Conservation (phyloP, 106 monocot genomes). For the Narthecium ossifragum region DNA sequence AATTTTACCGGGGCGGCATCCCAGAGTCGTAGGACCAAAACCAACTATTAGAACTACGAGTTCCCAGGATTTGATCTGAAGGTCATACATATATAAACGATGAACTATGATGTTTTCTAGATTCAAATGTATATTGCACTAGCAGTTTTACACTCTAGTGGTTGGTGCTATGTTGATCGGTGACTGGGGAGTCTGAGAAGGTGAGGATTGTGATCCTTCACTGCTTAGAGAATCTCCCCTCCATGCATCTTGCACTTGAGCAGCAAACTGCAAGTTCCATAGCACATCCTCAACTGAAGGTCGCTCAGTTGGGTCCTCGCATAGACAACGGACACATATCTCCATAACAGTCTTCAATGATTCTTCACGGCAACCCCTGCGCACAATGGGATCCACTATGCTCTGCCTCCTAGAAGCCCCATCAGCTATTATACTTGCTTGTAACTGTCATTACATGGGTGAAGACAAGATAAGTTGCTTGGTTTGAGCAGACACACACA, state of each 20-base stretch:
- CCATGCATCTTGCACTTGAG: constrained; percentile 85
- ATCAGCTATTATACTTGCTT: constrained; percentile 44
- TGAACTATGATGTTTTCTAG: no score
- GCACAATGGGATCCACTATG: constrained; percentile 48
- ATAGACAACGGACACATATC: constrained; percentile 75
- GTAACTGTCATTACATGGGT: constrained; percentile 40
- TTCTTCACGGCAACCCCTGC: constrained; percentile 44
- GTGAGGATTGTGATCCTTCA: constrained; percentile 50
- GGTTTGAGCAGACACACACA: no score
- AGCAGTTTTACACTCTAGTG: no score
- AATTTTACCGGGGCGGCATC: no score
- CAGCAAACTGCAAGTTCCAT: constrained; percentile 98
- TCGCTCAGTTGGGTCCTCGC: constrained; percentile 50
- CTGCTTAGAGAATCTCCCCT: constrained; percentile 69
- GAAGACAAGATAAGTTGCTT: constrained; percentile 1
- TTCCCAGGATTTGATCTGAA: no score
- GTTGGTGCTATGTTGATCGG: no score
- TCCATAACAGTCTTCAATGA: constrained; percentile 81
- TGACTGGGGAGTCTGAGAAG: constrained; percentile 23
- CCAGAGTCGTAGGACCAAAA: no score
- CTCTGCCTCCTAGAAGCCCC: constrained; percentile 34
- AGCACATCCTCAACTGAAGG: constrained; percentile 95
- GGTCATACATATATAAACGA: no score
- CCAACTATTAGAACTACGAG: no score
- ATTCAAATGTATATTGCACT: no score